Base-by-base conservation (phyloP, 441 rosid species). In the Populus hybrid region DNA sequence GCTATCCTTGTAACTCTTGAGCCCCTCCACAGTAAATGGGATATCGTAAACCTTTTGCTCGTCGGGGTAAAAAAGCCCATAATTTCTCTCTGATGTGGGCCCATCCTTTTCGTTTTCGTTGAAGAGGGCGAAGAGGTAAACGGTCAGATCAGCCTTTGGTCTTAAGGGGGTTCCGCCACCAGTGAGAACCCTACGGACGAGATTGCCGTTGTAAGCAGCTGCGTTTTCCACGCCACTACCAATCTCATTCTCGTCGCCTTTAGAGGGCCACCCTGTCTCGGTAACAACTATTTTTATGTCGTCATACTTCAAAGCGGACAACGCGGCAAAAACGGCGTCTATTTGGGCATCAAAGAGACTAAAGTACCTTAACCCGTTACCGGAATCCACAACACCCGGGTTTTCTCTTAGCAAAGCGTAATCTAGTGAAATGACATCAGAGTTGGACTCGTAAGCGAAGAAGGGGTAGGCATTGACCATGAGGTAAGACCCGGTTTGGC, bases 261-360 rank as follows among this genome's bases (percentile, higher is more conserved):
- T 88, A 0, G 97, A 91, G 0, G 98, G 98, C 98, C 98, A 93
- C 0, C 98, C 97, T 12, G 98, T 95, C 75, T 95, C 98, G 14
- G 94, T 90, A 1, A 95, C 92, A 2, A 90, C 89, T 64, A 95
- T 73, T 30, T 76, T 76, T 3, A 95, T 80, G 21, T 93, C 97
- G 4, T 93, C 91, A 42, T 82, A 93, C 24, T 93, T 89, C 23
- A 95, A 54, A 1, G 93, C 92, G 0, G 95, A 84, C 90, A 93
- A 75, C 0, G 98, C 98, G 0, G 98, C 95, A 40, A 89, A 93
- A 73, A 91, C 97, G 79, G 98, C 97, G 78, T 95, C 98, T 81
- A 93, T 84, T 78, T 95, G 97, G 34, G 97, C 98, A 65, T 93
- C 98, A 23, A 95, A 93, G 65, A 95, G 92, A 73, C 78, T 93